Percentiles rank a stretch among this genome's conserved stretches.
Conservation (phyloP, 176 grass and related monocot genomes). For the Musa troglodytarum region DNA sequence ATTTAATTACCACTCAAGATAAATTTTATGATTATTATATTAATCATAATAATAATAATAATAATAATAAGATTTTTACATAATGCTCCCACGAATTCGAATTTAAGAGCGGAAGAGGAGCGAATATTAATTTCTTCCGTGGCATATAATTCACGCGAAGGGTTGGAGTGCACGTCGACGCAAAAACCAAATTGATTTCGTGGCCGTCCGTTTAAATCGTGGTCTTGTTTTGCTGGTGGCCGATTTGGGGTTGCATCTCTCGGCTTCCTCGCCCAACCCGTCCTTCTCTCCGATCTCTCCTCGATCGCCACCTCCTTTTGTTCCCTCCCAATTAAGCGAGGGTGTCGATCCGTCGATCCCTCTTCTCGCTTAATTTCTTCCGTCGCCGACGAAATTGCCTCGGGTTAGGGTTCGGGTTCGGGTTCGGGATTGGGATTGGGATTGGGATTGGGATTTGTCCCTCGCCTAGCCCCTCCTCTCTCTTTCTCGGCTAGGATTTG, state of each 20-base stretch:
- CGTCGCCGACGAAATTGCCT: too few species aligned
- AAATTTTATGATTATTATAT: too few species aligned
- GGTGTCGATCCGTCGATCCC: background rate
- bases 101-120: too few species aligned
- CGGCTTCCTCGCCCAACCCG: background rate
- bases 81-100: too few species aligned
- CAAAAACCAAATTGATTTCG: background rate
- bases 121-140: too few species aligned
- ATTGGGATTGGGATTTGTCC: too few species aligned
- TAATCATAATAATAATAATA: too few species aligned
- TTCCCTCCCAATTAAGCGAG: background rate
- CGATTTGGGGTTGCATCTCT: background rate
- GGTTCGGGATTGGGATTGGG: background rate
- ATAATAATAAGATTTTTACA: too few species aligned
- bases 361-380: background rate
- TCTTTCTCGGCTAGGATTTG: background rate
- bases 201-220: background rate
- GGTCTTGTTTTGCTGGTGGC: background rate
- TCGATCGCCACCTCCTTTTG: background rate
- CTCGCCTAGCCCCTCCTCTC: background rate
- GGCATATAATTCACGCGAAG: too few species aligned
- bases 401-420: too few species aligned
- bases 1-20: too few species aligned
- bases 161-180: too few species aligned
- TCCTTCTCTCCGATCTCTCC: background rate